A percentile compares a stretch with the other conserved stretches of the same genome.
phyloP scores from a whole-genome alignment of 2,329 filamentous ascomycete species.

The Aspergillus fumigatus region DNA sequence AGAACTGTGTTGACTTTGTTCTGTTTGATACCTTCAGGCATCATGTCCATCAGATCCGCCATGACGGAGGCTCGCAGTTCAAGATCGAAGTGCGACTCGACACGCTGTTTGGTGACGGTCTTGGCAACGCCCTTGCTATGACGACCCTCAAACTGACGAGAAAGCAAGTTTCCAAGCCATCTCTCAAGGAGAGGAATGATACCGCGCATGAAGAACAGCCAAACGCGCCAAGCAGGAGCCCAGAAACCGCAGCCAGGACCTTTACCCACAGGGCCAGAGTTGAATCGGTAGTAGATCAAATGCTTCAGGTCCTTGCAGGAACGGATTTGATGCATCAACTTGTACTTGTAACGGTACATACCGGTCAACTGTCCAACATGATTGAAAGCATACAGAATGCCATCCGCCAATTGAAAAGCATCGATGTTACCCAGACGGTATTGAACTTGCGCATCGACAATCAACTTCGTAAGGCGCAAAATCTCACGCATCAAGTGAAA shows the following conservation, averaged over 20 bases:
- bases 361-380: conserved; percentile 96
- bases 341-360: conserved; percentile 99
- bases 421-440: conserved; percentile 97
- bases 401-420: conserved; percentile 96
- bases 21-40: conserved; percentile 99
- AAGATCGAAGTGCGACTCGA: conserved; percentile 96
- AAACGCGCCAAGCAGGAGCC: conserved; percentile 97
- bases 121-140: conserved; percentile 99
- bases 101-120: conserved; percentile 97
- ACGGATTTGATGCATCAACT: conserved; percentile 98
- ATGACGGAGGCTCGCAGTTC: conserved; percentile 97
- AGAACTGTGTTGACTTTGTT: conserved; percentile 98
- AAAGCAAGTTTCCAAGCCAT: conserved; percentile 95
- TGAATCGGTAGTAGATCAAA: conserved; percentile 98
- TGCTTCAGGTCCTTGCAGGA: conserved; percentile 99
- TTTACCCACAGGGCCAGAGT: conserved; percentile 93
- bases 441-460: conserved; percentile 97
- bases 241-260: conserved; percentile 98
- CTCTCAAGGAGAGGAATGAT: conserved; percentile 95
- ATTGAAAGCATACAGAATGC: conserved; percentile 99
- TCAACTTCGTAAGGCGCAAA: conserved; percentile 88
- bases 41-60: conserved; percentile 99
- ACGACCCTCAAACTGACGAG: conserved; percentile 94
- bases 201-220: conserved; percentile 98
- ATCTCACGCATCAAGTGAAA: conserved; percentile 99